Evolutionary conservation across 2,329 filamentous ascomycete species (phyloP).

Genomic region (Apiospora rasikravindrae): DNA sequence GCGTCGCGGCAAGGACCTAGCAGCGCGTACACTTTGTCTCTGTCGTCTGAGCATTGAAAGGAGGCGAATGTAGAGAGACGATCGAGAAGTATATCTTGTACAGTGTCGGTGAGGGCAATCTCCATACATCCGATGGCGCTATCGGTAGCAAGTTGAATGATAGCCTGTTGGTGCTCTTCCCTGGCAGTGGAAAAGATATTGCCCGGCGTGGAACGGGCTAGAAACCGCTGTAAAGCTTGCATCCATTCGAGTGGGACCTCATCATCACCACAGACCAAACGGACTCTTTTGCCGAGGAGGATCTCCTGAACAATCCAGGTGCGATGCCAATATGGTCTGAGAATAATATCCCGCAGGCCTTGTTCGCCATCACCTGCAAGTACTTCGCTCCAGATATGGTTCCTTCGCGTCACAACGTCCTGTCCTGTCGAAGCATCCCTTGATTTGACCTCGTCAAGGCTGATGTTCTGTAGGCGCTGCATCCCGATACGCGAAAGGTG

Average conservation of each 20-base stretch:
- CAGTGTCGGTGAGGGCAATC: too few species aligned
- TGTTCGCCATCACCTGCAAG: not conserved
- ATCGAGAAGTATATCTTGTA: too few species aligned
- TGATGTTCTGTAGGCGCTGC: not conserved
- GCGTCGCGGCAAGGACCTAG: not conserved
- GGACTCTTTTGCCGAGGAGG: not conserved
- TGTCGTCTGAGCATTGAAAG: not conserved
- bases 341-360: constrained; percentile 19
- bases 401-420: too few species aligned
- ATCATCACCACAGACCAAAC: not conserved
- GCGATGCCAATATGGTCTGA: constrained; percentile 21
- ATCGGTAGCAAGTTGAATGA: too few species aligned
- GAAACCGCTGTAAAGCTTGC: not conserved
- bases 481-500: not conserved
- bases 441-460: not conserved
- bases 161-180: too few species aligned
- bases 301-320: constrained; percentile 24
- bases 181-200: not conserved
- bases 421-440: not conserved
- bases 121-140: too few species aligned
- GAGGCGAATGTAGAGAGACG: too few species aligned
- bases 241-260: not conserved
- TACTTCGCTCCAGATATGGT: fast-evolving
- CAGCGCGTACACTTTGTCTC: constrained; percentile 7
- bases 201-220: too few species aligned